phyloP scores from a whole-genome alignment of 2,329 filamentous ascomycete genomes.

The Didymella exigua region DNA sequence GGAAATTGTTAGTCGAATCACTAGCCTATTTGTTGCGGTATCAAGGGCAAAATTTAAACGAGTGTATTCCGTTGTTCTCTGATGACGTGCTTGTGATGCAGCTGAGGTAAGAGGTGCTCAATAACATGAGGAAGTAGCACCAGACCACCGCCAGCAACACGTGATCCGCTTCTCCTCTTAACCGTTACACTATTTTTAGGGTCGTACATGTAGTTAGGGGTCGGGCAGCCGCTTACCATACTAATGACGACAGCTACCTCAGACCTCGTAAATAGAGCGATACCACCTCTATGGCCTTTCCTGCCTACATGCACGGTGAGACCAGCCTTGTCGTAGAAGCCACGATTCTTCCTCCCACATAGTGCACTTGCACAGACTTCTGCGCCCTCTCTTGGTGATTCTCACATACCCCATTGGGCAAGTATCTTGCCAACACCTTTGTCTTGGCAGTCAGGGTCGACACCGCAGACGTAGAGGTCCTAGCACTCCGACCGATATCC shows the following conservation, averaged over 20 bases:
- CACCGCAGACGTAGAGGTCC: conserved; percentile 38
- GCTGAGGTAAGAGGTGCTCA: too few relatives aligned
- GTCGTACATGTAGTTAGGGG: neutral
- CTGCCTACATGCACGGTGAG: conserved; percentile 21
- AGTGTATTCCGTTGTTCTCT: too few relatives aligned
- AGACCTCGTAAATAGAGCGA: conserved; percentile 30
- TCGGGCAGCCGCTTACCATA: neutral
- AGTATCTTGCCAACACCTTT: conserved; percentile 47
- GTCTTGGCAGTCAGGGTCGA: conserved; percentile 44
- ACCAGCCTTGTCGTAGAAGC: conserved; percentile 33
- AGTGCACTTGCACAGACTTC: conserved; percentile 33
- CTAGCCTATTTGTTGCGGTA: too few relatives aligned
- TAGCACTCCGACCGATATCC: conserved; percentile 35
- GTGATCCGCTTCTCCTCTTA: too few relatives aligned
- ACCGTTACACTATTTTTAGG: too few relatives aligned
- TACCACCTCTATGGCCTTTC: conserved; percentile 14
- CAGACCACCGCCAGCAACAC: too few relatives aligned
- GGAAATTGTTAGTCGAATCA: neutral
- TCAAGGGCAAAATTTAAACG: too few relatives aligned
- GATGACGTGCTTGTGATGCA: too few relatives aligned
- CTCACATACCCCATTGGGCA: conserved; percentile 47
- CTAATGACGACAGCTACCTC: neutral
- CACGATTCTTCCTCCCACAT: conserved; percentile 39
- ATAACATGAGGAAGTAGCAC: too few relatives aligned
- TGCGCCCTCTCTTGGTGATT: conserved; percentile 40